Percentiles rank a stretch among this genome's conserved stretches.
phyloP scores from a whole-genome alignment of 176 grass and related monocot species.

The Raddia distichophylla region DNA sequence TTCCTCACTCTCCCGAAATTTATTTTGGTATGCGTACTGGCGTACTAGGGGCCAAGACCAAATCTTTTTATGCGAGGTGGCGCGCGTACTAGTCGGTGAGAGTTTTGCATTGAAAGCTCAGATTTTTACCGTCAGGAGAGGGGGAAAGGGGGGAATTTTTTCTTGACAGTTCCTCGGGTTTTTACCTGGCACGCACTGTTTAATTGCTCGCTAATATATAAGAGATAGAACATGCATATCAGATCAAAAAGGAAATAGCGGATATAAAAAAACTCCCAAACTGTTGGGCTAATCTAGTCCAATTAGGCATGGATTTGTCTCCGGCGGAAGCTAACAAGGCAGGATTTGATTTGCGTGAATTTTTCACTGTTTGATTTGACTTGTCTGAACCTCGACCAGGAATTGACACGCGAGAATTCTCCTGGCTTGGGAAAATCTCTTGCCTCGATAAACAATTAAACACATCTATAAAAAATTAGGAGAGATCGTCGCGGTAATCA shows the following conservation, averaged over 20 bases:
- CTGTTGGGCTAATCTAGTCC: not conserved
- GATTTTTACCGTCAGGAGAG: not conserved
- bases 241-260: not conserved
- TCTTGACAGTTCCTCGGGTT: not conserved
- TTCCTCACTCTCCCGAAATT: slow-evolving; percentile 2
- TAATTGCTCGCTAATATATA: not conserved
- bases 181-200: not conserved
- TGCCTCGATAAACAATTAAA: not conserved
- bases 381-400: too few species aligned
- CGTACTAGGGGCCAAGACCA: slow-evolving; percentile 37
- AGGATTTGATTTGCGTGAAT: not conserved
- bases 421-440: too few species aligned
- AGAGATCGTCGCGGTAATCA: not conserved
- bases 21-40: slow-evolving; percentile 10
- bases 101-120: not conserved
- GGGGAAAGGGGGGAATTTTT: too few species aligned
- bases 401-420: not conserved
- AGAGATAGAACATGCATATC: not conserved
- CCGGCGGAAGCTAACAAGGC: not conserved
- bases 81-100: not conserved
- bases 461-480: not conserved
- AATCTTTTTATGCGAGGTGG: slow-evolving; percentile 23
- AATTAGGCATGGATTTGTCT: not conserved
- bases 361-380: too few species aligned
- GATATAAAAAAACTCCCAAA: not conserved